A percentile compares a stretch with the other conserved stretches of the same genome.
Evolutionary conservation across 2,329 filamentous ascomycete species (phyloP).

Genomic region (Paramyrothecium sp.): DNA sequence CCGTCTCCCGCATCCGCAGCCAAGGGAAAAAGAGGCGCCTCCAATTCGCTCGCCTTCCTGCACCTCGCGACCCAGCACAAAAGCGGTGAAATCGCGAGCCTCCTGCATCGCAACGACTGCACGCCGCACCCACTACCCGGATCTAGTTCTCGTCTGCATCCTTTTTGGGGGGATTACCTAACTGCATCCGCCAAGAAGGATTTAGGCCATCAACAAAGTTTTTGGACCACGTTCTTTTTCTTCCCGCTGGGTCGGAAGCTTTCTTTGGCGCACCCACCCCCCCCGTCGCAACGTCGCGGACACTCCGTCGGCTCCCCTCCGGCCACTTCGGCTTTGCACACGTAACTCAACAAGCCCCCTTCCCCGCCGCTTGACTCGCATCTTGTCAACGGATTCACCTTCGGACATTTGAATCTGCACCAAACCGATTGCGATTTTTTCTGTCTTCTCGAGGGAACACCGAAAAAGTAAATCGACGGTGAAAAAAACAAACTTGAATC

Average conservation of each 20-base stretch:
- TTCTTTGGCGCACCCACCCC: background rate
- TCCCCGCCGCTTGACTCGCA: background rate
- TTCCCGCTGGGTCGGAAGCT: conserved; percentile 1
- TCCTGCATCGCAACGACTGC: background rate
- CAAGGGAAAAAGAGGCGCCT: too few species aligned
- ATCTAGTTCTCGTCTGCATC: too few species aligned
- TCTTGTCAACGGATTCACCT: too few species aligned
- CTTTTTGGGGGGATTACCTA: too few species aligned
- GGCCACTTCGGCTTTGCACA: background rate
- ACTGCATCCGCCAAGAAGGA: too few species aligned
- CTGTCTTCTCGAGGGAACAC: too few species aligned
- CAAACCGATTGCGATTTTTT: too few species aligned
- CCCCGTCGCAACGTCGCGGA: background rate
- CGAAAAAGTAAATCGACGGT: too few species aligned
- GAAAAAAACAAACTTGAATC: too few species aligned
- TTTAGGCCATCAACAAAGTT: too few species aligned
- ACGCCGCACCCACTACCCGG: background rate
- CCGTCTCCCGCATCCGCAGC: background rate
- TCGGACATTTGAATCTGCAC: too few species aligned
- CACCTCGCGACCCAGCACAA: background rate
- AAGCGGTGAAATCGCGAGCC: background rate
- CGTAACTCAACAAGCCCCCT: background rate
- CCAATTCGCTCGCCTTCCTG: background rate
- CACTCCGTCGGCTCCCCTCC: background rate
- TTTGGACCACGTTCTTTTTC: background rate